A percentile compares a stretch with the other conserved stretches of the same genome.
Evolutionary conservation across 345 rosid genomes (phyloP).

Genomic region (Anastatica hierochuntica): DNA sequence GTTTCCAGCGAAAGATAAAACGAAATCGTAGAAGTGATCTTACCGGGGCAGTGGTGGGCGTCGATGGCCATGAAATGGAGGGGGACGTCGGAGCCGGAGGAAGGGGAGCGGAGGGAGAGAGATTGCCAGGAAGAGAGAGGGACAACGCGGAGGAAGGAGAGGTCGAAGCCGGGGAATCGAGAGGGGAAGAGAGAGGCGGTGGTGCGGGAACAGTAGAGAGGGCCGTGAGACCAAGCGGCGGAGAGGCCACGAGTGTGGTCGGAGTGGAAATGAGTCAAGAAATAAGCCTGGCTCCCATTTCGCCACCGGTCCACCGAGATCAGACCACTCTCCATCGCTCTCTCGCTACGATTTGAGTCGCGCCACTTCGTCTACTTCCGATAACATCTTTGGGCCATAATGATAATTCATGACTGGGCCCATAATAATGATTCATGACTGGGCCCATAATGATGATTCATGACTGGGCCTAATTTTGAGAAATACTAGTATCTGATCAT

Average conservation of each 20-base stretch:
- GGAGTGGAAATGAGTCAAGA: constrained; percentile 65
- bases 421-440: no score
- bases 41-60: constrained; percentile 74
- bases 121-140: constrained; percentile 47
- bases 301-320: constrained; percentile 72
- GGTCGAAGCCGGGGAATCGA: constrained; percentile 54
- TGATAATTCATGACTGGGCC: no score
- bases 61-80: constrained; percentile 53
- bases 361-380: no score
- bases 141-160: constrained; percentile 54
- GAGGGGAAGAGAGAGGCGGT: constrained; percentile 63
- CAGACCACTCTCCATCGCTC: constrained; percentile 56
- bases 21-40: background rate
- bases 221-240: constrained; percentile 45
- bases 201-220: constrained; percentile 67
- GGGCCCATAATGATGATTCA: no score
- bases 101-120: constrained; percentile 38
- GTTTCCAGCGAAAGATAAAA: no score
- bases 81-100: constrained; percentile 27
- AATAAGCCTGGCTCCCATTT: constrained; percentile 58
- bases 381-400: no score
- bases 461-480: no score
- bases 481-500: no score
- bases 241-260: constrained; percentile 66
- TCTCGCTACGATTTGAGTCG: no score